Evolutionary conservation across 371 early-diverging fungal species (phyloP).

Genomic region (Fennellomyces sp.): DNA sequence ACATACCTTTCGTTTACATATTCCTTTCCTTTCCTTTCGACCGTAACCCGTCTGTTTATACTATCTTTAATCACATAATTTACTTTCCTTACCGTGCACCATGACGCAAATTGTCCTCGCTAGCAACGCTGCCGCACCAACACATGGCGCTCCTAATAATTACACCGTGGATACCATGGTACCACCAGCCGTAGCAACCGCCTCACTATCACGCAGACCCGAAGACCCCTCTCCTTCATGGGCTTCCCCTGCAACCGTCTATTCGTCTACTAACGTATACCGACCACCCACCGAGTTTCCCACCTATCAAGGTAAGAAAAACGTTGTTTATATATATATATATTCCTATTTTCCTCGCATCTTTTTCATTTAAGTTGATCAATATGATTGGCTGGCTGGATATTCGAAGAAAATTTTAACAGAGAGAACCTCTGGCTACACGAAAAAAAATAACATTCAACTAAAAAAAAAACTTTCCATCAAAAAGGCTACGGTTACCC

Average conservation of each 20-base stretch:
- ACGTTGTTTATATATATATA: neutral
- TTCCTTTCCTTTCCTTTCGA: neutral
- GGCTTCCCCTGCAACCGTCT: conserved; percentile 1
- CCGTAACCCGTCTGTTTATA: too few relatives aligned
- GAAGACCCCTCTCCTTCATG: conserved; percentile 2
- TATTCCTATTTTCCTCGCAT: neutral
- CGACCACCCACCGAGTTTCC: neutral
- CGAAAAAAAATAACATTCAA: neutral
- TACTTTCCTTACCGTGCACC: neutral
- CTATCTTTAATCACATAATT: too few relatives aligned
- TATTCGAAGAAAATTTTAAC: neutral
- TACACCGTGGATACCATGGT: conserved; percentile 2
- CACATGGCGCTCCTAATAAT: neutral
- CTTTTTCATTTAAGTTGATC: conserved; percentile 1
- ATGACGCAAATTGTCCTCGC: conserved; percentile 15
- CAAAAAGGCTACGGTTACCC: conserved; percentile 4
- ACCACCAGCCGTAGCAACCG: neutral
- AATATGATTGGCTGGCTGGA: conserved; percentile 12
- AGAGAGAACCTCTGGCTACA: neutral
- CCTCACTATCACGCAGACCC: neutral
- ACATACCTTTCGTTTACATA: conserved; percentile 1
- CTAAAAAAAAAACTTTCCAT: neutral
- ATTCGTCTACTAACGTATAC: neutral
- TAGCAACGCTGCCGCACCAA: conserved; percentile 2
- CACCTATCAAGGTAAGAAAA: conserved; percentile 7